A percentile compares a stretch with the other conserved stretches of the same genome.
phyloP scores from a whole-genome alignment of 2,329 filamentous ascomycete genomes.

The Apiospora malaysiana region DNA sequence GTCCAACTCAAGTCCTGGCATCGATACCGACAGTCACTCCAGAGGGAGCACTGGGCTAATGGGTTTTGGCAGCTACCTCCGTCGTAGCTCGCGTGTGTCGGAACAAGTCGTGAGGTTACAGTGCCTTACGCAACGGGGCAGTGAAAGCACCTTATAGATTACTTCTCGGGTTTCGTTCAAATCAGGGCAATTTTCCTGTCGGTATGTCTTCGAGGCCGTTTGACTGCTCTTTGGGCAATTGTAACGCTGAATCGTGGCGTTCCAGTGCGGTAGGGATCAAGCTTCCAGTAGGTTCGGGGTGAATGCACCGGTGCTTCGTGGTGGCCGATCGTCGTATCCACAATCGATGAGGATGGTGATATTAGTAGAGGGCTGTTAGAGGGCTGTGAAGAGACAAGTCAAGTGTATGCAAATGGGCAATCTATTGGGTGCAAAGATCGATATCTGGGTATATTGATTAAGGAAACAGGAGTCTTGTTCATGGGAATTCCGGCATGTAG shows the following conservation, averaged over 20 bases:
- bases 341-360: neutral
- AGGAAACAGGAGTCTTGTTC: neutral
- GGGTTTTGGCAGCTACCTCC: neutral
- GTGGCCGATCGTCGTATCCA: neutral
- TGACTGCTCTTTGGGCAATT: neutral
- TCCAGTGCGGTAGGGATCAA: constrained; percentile 8
- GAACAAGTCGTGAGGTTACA: neutral
- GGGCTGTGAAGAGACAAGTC: neutral
- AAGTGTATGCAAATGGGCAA: neutral
- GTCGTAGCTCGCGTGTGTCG: neutral
- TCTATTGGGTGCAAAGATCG: neutral
- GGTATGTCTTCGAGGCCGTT: neutral
- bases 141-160: neutral
- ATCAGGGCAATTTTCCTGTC: neutral
- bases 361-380: neutral
- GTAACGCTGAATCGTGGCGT: neutral
- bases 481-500: neutral
- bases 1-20: constrained; percentile 36
- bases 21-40: constrained; percentile 23
- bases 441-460: neutral
- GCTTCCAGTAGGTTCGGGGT: neutral
- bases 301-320: neutral
- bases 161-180: neutral
- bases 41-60: constrained; percentile 2
- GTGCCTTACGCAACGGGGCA: neutral